Conservation (phyloP, 2,329 filamentous ascomycete species). For the Apiospora rasikravindrae region DNA sequence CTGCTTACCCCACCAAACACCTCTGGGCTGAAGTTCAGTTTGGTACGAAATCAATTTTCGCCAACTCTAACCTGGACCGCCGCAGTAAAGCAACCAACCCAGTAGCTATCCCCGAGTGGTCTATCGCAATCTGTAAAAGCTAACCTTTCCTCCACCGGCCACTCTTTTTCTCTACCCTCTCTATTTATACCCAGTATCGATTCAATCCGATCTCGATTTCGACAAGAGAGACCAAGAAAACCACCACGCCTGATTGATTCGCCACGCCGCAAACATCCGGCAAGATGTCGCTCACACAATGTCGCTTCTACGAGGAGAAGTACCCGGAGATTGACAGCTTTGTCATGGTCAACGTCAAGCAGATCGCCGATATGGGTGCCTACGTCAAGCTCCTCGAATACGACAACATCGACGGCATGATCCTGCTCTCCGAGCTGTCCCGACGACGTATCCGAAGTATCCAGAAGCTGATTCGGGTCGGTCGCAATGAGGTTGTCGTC, state of each 20-base stretch:
- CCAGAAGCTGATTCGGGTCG: conserved; percentile 97
- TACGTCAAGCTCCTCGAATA: conserved; percentile 99
- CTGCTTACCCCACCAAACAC: conserved; percentile 8
- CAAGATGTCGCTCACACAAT: conserved; percentile 94
- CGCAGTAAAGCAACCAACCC: not conserved
- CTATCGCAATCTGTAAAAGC: not conserved
- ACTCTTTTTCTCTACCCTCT: not conserved
- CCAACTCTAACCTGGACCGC: not conserved
- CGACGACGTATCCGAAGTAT: conserved; percentile 98
- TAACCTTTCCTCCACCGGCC: not conserved
- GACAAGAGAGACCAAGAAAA: not conserved
- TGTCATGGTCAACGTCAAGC: conserved; percentile 99
- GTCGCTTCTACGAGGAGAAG: conserved; percentile 97
- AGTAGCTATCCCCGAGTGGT: conserved; percentile 9
- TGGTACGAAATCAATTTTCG: conserved; percentile 17
- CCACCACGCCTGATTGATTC: not conserved
- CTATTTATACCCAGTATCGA: not conserved
- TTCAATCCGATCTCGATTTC: not conserved
- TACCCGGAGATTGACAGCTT: conserved; percentile 99
- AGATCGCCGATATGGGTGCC: conserved; percentile 99
- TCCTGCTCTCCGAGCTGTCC: conserved; percentile 95
- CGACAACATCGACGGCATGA: conserved; percentile 99
- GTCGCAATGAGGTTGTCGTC: conserved; percentile 97
- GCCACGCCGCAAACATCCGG: conserved; percentile 45
- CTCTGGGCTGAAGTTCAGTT: conserved; percentile 6